Conservation (phyloP, 805 yeast genomes). For the Saturnispora galanensis region DNA sequence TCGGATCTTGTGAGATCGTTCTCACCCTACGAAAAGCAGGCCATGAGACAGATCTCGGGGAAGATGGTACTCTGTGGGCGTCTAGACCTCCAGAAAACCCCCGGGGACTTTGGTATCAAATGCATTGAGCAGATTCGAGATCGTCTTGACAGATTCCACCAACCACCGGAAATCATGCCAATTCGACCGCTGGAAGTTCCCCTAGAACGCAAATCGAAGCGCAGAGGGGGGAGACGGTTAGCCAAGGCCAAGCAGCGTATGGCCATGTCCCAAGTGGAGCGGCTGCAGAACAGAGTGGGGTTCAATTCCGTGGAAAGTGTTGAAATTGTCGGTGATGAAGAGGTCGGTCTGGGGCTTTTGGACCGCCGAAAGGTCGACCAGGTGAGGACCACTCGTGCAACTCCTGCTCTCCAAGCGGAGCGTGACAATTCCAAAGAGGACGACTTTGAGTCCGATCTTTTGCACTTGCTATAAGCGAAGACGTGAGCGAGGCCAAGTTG, state of each 20-base stretch:
- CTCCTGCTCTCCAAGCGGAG: no score
- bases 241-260: conserved; percentile 75
- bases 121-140: conserved; percentile 51
- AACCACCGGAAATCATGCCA: conserved; percentile 64
- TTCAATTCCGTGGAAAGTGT: conserved; percentile 71
- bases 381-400: conserved; percentile 8
- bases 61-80: conserved; percentile 78
- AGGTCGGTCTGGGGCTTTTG: conserved; percentile 74
- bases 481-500: no score
- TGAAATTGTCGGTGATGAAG: conserved; percentile 62
- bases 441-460: background rate
- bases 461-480: conserved; percentile 1
- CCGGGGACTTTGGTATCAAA: conserved; percentile 38
- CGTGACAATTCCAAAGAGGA: no score
- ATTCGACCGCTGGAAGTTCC: conserved; percentile 71
- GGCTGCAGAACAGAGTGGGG: conserved; percentile 74
- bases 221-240: conserved; percentile 76
- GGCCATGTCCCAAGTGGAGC: conserved; percentile 69
- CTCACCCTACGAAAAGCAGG: conserved; percentile 41
- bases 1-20: conserved; percentile 49
- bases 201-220: conserved; percentile 63
- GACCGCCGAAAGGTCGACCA: conserved; percentile 21
- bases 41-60: conserved; percentile 69
- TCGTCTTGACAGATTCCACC: conserved; percentile 60
- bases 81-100: conserved; percentile 46